Evolutionary conservation across 2,329 filamentous ascomycete genomes (phyloP).

Genomic region (Cordyceps pruinosa): DNA sequence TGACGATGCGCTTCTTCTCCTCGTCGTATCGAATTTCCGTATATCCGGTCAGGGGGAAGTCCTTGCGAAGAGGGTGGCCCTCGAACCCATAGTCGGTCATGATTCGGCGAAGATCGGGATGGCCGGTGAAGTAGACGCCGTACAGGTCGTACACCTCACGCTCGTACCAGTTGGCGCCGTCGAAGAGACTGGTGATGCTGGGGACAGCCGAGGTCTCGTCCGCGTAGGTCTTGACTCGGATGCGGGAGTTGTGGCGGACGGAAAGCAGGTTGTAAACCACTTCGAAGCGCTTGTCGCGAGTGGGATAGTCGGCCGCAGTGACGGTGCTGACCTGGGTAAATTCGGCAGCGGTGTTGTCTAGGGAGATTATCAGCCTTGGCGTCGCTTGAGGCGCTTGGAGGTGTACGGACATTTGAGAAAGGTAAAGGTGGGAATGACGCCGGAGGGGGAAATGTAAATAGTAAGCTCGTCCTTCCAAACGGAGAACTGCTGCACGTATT

Average conservation of each 20-base stretch:
- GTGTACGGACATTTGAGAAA: constrained; percentile 72
- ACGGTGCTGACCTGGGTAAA: constrained; percentile 91
- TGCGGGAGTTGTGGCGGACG: constrained; percentile 91
- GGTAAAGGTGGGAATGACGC: constrained; percentile 82
- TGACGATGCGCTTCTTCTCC: constrained; percentile 99
- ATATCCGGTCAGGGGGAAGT: constrained; percentile 96
- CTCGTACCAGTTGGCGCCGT: constrained; percentile 98
- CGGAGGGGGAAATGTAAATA: constrained; percentile 83
- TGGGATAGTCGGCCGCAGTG: constrained; percentile 93
- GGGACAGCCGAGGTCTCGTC: constrained; percentile 93
- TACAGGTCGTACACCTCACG: constrained; percentile 96
- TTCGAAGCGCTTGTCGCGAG: constrained; percentile 91
- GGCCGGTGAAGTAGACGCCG: constrained; percentile 91
- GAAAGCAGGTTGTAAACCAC: constrained; percentile 96
- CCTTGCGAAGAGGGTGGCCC: constrained; percentile 92
- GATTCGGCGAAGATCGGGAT: constrained; percentile 92
- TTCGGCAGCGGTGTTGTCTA: constrained; percentile 92
- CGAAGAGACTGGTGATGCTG: constrained; percentile 76
- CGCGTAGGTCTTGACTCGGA: constrained; percentile 97
- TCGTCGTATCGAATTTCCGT: constrained; percentile 97
- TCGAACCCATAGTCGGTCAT: constrained; percentile 99
- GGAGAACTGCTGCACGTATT: constrained; percentile 98
- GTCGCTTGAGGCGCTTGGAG: background rate
- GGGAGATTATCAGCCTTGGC: background rate
- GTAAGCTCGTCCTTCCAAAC: constrained; percentile 99